These are phyloP conservation scores for Komagataella kurtzmanii DNA, from an alignment of 805 yeast species.

Conservation along the genomic window DNA sequence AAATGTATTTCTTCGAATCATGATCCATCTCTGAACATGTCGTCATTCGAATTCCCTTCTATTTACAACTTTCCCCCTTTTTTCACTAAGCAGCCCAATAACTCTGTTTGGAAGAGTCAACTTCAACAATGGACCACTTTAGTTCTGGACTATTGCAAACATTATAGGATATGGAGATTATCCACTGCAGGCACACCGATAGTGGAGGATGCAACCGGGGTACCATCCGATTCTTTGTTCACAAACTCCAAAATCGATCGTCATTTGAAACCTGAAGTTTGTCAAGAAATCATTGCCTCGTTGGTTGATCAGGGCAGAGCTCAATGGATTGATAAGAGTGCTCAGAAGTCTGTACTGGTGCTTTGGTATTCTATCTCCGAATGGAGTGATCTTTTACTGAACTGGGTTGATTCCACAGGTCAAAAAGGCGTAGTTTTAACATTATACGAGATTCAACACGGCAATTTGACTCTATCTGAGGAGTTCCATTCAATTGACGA, in stretches of 20 bases:
- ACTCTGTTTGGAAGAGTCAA: conserved; percentile 66
- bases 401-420: conserved; percentile 69
- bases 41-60: conserved; percentile 25
- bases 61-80: conserved; percentile 80
- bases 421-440: conserved; percentile 71
- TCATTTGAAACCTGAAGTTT: conserved; percentile 37
- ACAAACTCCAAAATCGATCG: conserved; percentile 38
- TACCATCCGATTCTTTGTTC: conserved; percentile 23
- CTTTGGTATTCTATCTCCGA: conserved; percentile 60
- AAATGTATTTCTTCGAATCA: not conserved
- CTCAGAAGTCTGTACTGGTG: conserved; percentile 30
- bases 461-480: conserved; percentile 41
- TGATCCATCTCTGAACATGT: not conserved
- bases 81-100: conserved; percentile 80
- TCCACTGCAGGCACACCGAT: conserved; percentile 21
- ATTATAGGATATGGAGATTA: conserved; percentile 40
- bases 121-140: conserved; percentile 64
- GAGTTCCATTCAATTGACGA: conserved; percentile 55
- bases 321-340: conserved; percentile 33
- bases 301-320: conserved; percentile 47
- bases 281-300: conserved; percentile 37
- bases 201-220: conserved; percentile 5
- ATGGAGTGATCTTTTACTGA: conserved; percentile 51
- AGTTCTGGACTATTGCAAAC: conserved; percentile 40
- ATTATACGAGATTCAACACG: conserved; percentile 61